Conservation (phyloP, 352 stramenopile genomes). For the Pythium aristosporum region DNA sequence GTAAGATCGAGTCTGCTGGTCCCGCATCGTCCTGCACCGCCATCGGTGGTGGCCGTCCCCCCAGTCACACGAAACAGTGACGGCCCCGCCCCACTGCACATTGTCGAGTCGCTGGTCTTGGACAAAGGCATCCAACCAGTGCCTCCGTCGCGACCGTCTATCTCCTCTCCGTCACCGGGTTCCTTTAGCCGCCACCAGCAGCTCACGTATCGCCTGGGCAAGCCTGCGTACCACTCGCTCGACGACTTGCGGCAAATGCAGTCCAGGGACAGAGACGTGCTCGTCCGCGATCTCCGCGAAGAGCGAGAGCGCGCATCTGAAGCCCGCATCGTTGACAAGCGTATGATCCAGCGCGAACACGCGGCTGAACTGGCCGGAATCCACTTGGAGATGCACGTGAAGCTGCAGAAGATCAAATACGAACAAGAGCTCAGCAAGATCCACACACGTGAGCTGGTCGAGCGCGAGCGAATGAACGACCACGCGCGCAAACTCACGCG, state of each 20-base stretch:
- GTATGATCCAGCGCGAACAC: constrained; percentile 63
- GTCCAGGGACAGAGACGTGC: constrained; percentile 35
- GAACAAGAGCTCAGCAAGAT: constrained; percentile 52
- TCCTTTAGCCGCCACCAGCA: constrained; percentile 52
- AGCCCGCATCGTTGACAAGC: constrained; percentile 63
- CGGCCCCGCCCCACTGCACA: constrained; percentile 14
- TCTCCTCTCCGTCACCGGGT: constrained; percentile 6
- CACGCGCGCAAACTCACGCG: constrained; percentile 43
- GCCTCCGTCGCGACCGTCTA: constrained; percentile 1
- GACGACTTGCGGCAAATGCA: constrained; percentile 35
- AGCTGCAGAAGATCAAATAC: constrained; percentile 65
- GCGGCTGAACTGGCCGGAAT: constrained; percentile 52
- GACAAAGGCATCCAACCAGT: constrained; percentile 22
- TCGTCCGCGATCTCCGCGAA: constrained; percentile 59
- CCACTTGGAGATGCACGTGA: constrained; percentile 67
- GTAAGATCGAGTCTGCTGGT: constrained; percentile 5
- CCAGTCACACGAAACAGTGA: not conserved
- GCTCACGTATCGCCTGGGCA: constrained; percentile 50
- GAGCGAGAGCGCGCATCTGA: constrained; percentile 64
- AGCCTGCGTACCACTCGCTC: constrained; percentile 30
- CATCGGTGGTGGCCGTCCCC: constrained; percentile 1
- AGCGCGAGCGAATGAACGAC: constrained; percentile 48
- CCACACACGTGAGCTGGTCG: constrained; percentile 36
- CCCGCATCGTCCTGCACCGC: constrained; percentile 12
- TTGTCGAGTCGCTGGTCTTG: constrained; percentile 17